phyloP scores from a whole-genome alignment of 2,329 filamentous ascomycete species.

The Hymenoscyphus linearis region DNA sequence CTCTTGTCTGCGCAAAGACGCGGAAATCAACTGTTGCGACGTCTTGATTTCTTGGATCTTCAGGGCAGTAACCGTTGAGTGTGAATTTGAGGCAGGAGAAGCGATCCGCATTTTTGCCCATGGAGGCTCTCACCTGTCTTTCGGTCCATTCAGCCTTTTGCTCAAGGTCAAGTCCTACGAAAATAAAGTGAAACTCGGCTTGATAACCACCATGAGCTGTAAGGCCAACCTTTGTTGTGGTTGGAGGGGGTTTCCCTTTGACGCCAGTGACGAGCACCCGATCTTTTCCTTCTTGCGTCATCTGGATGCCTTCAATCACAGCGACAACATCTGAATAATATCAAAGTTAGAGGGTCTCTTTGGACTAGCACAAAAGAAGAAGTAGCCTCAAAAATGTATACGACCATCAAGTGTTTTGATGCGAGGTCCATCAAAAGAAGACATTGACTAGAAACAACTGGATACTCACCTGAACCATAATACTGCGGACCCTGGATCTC shows the following conservation, averaged over 20 bases:
- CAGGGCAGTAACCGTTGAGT: constrained; percentile 35
- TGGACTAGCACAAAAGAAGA: too few species aligned
- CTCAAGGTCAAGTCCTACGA: constrained; percentile 39
- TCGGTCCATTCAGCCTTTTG: constrained; percentile 42
- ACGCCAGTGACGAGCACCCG: constrained; percentile 37
- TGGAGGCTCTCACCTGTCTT: constrained; percentile 35
- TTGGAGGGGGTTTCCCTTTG: constrained; percentile 33
- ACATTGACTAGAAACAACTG: too few species aligned
- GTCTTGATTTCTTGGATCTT: constrained; percentile 40
- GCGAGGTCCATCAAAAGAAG: too few species aligned
- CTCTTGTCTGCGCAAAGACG: constrained; percentile 42
- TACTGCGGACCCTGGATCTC: constrained; percentile 37
- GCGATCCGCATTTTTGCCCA: constrained; percentile 31
- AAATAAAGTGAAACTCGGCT: constrained; percentile 41
- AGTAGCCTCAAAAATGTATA: too few species aligned
- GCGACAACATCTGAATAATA: constrained; percentile 33
- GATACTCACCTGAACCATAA: constrained; percentile 22
- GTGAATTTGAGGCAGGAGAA: constrained; percentile 34
- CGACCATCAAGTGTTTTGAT: too few species aligned
- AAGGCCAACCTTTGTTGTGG: constrained; percentile 39
- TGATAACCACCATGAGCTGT: constrained; percentile 41
- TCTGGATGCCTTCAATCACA: constrained; percentile 39
- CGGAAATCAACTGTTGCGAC: constrained; percentile 44
- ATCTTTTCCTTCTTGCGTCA: constrained; percentile 45
- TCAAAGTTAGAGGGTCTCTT: too few species aligned